phyloP scores from a whole-genome alignment of 805 yeast genomes.

The Ogataea henricii region DNA sequence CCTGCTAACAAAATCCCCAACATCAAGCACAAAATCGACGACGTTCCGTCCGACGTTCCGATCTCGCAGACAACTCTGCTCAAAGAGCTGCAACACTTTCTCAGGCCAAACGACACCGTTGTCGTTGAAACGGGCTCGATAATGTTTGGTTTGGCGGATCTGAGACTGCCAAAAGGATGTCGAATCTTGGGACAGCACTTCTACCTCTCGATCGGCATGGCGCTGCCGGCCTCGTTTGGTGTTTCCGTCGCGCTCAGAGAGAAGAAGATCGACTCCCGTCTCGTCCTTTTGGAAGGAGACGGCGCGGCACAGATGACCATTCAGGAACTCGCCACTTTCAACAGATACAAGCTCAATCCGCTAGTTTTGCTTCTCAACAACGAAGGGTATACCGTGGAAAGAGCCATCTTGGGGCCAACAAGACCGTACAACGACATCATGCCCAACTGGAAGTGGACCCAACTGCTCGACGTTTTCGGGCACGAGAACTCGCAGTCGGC shows the following conservation, averaged over 20 bases:
- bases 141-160: conserved; percentile 73
- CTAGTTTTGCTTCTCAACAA: conserved; percentile 78
- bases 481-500: conserved; percentile 36
- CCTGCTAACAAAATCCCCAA: conserved; percentile 14
- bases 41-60: conserved; percentile 32
- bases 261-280: conserved; percentile 42
- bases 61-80: conserved; percentile 52
- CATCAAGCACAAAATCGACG: conserved; percentile 19
- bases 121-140: conserved; percentile 83
- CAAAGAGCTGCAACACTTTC: conserved; percentile 36
- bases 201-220: conserved; percentile 86
- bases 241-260: conserved; percentile 73
- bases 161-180: conserved; percentile 57
- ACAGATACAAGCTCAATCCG: conserved; percentile 48
- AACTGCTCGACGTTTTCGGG: conserved; percentile 66
- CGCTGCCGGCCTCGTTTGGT: conserved; percentile 85
- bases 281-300: conserved; percentile 82
- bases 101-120: conserved; percentile 64
- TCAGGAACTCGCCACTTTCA: conserved; percentile 56
- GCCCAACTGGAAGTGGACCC: conserved; percentile 80
- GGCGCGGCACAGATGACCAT: conserved; percentile 95
- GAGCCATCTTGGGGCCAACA: conserved; percentile 77
- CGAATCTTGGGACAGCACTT: conserved; percentile 66
- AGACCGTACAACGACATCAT: conserved; percentile 81
- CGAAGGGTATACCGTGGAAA: conserved; percentile 87